These are phyloP conservation scores for Catenaria anguillulae DNA, from an alignment of 371 early-diverging fungal genomes.

Conservation along the genomic window DNA sequence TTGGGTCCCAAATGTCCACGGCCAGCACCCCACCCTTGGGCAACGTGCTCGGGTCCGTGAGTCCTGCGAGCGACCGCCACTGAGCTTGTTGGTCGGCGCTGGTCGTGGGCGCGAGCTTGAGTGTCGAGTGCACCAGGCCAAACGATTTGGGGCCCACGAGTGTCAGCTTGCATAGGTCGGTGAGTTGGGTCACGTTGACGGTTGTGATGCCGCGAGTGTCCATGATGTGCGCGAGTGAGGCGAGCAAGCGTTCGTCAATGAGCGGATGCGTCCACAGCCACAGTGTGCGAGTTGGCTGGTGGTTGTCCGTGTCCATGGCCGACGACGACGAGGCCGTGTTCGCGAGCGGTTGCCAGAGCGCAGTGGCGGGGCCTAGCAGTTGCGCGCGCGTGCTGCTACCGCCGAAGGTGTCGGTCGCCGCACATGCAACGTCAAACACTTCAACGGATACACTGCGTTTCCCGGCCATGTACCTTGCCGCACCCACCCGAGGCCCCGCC, in stretches of 20 bases:
- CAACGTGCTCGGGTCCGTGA: conserved; percentile 45
- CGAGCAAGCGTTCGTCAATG: conserved; percentile 24
- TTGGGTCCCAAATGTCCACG: conserved; percentile 53
- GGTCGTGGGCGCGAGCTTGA: not conserved
- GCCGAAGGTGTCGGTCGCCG: too few species aligned
- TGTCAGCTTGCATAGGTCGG: conserved; percentile 4
- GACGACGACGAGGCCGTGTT: too few species aligned
- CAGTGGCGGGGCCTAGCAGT: conserved; percentile 42
- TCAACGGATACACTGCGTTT: not conserved
- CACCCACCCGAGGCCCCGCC: conserved; percentile 36
- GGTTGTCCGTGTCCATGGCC: conserved; percentile 8
- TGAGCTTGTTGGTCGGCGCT: not conserved
- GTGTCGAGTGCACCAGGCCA: not conserved
- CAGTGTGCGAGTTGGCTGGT: conserved; percentile 18
- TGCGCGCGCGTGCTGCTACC: conserved; percentile 45
- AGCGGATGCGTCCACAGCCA: conserved; percentile 58
- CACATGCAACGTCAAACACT: conserved; percentile 37
- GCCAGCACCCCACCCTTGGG: conserved; percentile 52
- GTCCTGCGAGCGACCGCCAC: conserved; percentile 31
- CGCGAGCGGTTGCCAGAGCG: conserved; percentile 58
- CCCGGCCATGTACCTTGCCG: conserved; percentile 31
- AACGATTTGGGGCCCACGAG: conserved; percentile 8
- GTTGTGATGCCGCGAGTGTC: conserved; percentile 8
- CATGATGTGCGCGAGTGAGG: conserved; percentile 14
- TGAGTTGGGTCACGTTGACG: conserved; percentile 10